Conservation (phyloP, 257 asterid genomes). For the Capsicum chinense region DNA sequence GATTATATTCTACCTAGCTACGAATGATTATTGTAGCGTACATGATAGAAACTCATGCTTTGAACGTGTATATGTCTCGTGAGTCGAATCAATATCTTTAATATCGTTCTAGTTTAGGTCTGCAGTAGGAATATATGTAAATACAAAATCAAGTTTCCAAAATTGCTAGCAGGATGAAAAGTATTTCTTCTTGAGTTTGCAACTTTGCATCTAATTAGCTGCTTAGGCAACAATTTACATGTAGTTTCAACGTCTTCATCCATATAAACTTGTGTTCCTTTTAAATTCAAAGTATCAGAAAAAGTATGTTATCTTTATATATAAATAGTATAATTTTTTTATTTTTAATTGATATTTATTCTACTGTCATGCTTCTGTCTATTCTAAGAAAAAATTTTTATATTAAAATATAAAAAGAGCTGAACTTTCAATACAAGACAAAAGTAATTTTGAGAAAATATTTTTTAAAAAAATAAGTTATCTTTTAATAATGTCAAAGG, state of each 20-base stretch:
- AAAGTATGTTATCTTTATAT: no score
- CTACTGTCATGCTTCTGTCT: no score
- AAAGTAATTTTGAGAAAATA: no score
- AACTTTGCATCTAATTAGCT: not conserved
- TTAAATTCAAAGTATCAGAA: not conserved
- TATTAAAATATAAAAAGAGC: no score
- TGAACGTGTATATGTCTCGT: not conserved
- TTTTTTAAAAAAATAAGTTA: no score
- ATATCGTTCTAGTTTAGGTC: not conserved
- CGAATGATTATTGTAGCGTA: not conserved
- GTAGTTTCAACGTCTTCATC: not conserved
- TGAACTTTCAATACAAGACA: no score
- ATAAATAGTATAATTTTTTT: no score
- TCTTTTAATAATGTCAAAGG: no score
- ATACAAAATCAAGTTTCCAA: not conserved
- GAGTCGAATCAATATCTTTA: not conserved
- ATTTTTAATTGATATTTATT: not conserved
- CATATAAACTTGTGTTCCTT: not conserved
- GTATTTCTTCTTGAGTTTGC: not conserved
- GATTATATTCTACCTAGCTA: no score
- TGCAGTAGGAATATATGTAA: constrained; percentile 14
- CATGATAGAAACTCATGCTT: constrained; percentile 1
- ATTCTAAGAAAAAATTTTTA: no score
- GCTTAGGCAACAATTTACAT: not conserved
- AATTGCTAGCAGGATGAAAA: not conserved